Conservation (phyloP, 306 rosid genomes). For the Bauhinia variegata region DNA sequence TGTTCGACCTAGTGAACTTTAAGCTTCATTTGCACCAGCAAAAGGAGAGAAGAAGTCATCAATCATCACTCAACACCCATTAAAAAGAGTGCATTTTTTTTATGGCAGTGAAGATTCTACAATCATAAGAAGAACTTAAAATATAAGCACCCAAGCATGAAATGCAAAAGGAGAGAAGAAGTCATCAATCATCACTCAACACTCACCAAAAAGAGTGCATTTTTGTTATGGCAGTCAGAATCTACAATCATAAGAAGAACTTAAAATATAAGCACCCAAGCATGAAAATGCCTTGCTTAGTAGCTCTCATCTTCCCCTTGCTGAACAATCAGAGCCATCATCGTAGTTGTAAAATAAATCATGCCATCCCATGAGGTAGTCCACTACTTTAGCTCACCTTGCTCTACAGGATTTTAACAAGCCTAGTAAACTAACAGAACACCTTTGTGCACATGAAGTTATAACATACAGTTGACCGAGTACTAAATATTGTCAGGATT, state of each 20-base stretch:
- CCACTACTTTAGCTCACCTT: background rate
- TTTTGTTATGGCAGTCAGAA: conserved; percentile 4
- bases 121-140: conserved; percentile 2
- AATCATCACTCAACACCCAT: conserved; percentile 5
- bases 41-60: background rate
- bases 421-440: background rate
- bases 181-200: conserved; percentile 14
- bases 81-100: background rate
- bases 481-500: background rate
- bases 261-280: background rate
- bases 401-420: background rate
- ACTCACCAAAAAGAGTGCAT: background rate
- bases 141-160: background rate
- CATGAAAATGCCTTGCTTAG: background rate
- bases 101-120: conserved; percentile 15
- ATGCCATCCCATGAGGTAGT: conserved; percentile 11
- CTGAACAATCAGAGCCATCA: background rate
- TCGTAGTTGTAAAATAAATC: conserved; percentile 11
- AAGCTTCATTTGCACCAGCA: background rate
- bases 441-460: background rate
- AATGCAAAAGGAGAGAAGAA: conserved; percentile 14
- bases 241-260: conserved; percentile 5
- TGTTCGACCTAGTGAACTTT: background rate
- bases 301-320: background rate
- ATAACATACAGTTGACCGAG: background rate